Base-by-base conservation (phyloP, 163 green algal genomes). In the Scenedesmus sp. region DNA sequence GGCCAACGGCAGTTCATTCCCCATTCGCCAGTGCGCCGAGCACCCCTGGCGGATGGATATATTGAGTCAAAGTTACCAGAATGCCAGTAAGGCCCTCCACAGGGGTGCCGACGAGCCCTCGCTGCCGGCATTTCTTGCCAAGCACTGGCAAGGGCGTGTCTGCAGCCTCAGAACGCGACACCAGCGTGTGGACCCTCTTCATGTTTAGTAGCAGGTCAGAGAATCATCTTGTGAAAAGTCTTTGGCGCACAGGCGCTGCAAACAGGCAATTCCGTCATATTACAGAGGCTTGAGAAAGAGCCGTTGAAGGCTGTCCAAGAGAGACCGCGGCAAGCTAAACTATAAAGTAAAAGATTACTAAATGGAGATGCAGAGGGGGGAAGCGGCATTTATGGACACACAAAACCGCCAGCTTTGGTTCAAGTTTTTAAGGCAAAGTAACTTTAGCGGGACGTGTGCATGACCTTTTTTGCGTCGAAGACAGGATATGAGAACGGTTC, bases 1-100 rank as follows among this genome's bases (percentile, higher is more conserved):
- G n/a, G 82, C 82, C 82, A 87, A 78, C n/a, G 61, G 33, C 68
- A 51, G 65, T 76, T 76, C 65, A 76, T 16, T 24, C 65, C 30
- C 9, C 65, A 22, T 76, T 6, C 35, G 18, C 46, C 40, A 22
- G n/a, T 56, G 82, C 35, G 2, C 35, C 35, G 30, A 20, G 24
- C 51, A 78, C 30, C 2, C 33, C 33, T 9, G 53, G 16, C 42
- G 18, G 30, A 7, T n/a, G 33, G 51, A 12, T 59, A 30, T 26
- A 24, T 13, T 49, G 22, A 18, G 33, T 49, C 3, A 9, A 26
- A 73, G 18, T 87, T 37, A 83, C 85, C 68, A n/a, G 85, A 30
- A 84, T 83, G 30, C 13, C 61, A 35, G 85, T 89, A 22, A 89
- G 85, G 61, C 85, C 85, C 33, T 89, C 85, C n/a, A 89, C 85